Percentiles rank a stretch among this genome's conserved stretches.
Evolutionary conservation across 2,329 filamentous ascomycete genomes (phyloP).

Genomic region (Sarocladium brachiariae): DNA sequence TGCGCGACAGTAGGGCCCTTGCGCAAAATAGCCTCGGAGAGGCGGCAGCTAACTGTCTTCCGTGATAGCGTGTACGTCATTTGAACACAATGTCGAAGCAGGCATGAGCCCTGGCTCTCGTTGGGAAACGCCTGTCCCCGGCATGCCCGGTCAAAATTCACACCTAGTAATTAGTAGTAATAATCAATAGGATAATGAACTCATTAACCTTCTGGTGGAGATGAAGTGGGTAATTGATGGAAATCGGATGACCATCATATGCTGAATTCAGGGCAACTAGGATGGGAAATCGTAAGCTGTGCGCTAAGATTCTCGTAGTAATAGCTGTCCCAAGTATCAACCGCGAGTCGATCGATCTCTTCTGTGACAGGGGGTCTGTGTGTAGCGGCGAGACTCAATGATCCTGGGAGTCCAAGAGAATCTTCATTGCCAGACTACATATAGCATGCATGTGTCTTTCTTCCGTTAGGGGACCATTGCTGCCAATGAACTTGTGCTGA

Average conservation of each 20-base stretch:
- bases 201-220: no score
- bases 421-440: no score
- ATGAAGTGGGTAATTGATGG: background rate
- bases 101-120: background rate
- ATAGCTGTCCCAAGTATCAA: background rate
- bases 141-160: background rate
- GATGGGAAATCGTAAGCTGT: conserved; percentile 1
- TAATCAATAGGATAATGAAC: no score
- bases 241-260: conserved; percentile 1
- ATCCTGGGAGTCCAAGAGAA: no score
- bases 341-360: background rate
- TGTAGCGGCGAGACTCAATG: no score
- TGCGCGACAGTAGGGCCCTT: background rate
- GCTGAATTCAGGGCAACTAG: background rate
- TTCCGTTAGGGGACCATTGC: no score
- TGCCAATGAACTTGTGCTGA: no score
- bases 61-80: conserved; percentile 2
- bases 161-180: no score
- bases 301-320: background rate
- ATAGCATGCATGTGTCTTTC: no score
- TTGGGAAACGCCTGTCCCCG: background rate
- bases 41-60: conserved; percentile 1
- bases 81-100: background rate
- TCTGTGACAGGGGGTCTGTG: background rate
- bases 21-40: conserved; percentile 5